Base-by-base conservation (phyloP, 2,329 filamentous ascomycete species). In the Trichoderma guizhouense region DNA sequence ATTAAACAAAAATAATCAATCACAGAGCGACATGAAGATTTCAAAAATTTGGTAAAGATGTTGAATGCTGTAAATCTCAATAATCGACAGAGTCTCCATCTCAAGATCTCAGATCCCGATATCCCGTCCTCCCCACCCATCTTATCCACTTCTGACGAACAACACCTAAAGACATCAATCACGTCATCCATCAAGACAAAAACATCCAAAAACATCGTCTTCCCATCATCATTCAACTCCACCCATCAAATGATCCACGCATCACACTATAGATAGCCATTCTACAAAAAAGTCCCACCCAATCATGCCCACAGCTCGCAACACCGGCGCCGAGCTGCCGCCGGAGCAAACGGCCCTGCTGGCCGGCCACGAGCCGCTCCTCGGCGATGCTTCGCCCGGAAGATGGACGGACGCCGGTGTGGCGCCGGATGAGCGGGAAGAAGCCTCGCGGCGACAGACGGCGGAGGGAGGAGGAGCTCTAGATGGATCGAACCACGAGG, bases 291-390 rank as follows among this genome's bases (percentile, higher is more conserved):
- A 8, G 24, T 30, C 1, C 5, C 26, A 63, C 28, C 5, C 30
- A 51, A 14, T 14, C 63, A 66, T 66, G 63, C 39, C 66, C 30
- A 21, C 26, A 8, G 7, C 39, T 9, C 28, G 24, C 28, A 4
- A 26, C 9, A 51, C 43, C 43, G 28, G 43, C 43, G 53, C 14
- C 60, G 24, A 32, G 7, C 26, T 51, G 14, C 26, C 34, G 32
- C 24, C 69, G 21, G 62, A 71, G 43, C 36, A 66, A 18, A 71
- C 69, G 28, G 55, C 69, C 2, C 30, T 67, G 18, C 51, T 71
- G 0, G 66, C 63, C 39, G 63, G 60, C 32, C 24, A 69, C 65
- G 66, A 69, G 26, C 26, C 34, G 14, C 53, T 14, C 15, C 26
- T 14, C 30, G 34, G 21, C 62, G 26, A 30, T 24, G 18, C 24